phyloP scores from a whole-genome alignment of 495 filamentous ascomycete genomes.

The Talaromyces borbonicus region DNA sequence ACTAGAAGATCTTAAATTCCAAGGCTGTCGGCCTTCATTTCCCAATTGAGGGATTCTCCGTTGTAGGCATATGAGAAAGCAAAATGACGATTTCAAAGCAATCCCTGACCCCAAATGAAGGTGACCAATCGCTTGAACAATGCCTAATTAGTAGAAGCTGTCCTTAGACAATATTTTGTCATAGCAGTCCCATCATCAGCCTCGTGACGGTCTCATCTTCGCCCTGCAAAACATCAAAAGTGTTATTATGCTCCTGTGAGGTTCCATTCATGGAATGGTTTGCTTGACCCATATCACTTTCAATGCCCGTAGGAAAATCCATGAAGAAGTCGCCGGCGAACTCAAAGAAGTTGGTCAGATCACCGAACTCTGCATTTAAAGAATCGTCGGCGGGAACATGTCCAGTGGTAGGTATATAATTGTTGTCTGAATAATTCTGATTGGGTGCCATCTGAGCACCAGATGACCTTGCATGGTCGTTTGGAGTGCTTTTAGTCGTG shows the following conservation, averaged over 20 bases:
- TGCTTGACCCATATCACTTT: background rate
- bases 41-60: too few species aligned
- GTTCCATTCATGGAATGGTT: background rate
- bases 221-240: constrained; percentile 24
- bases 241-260: background rate
- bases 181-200: constrained; percentile 34
- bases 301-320: constrained; percentile 15
- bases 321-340: constrained; percentile 26
- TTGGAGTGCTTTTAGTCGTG: too few species aligned
- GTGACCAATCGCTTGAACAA: too few species aligned
- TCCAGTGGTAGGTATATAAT: too few species aligned
- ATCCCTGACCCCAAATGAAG: too few species aligned
- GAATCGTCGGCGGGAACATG: too few species aligned
- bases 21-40: too few species aligned
- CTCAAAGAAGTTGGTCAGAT: constrained; percentile 37
- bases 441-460: background rate
- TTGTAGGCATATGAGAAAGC: too few species aligned
- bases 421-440: constrained; percentile 2
- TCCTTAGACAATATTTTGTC: background rate
- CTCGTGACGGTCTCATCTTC: constrained; percentile 34
- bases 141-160: too few species aligned
- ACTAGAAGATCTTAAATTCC: too few species aligned
- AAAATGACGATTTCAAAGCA: too few species aligned
- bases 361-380: too few species aligned
- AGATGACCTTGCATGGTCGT: constrained; percentile 8